Evolutionary conservation across 768 basidiomycete species (phyloP), one percentile per base, ranked within the genome.

Genomic region (Lanmaoa pseudosensibilis): DNA sequence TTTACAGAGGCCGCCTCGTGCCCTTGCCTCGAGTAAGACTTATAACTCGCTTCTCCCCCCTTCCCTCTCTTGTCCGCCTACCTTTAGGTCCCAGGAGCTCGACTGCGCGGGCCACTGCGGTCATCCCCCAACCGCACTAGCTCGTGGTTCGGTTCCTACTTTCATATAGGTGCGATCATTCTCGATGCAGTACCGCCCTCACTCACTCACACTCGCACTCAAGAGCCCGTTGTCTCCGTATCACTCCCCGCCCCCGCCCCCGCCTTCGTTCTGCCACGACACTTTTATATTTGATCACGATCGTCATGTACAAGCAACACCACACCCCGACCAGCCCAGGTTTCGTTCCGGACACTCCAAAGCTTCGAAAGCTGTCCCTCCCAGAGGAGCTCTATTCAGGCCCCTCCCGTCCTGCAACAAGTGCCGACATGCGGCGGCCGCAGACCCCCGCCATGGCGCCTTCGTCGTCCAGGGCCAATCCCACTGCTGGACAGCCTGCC

Each of bases 91-190:
- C 46, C 47, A 44, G 56, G 57, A 56, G 58, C 56, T 64, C 30
- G 56, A 69, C 62, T 68, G 64, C 62, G 57, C 62, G 58, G 65
- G 60, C 59, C 52, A 58, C 61, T 60, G 69, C 67, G 63, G 69
- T 58, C 65, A 21, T 51, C 37, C 58, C 46, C 39, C 56, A 38
- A 46, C 66, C 59, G 40, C 59, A 50, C 41, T 18, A 41, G 57
- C 47, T 62, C 54, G 57, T 55, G 64, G 54, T 55, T 55, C 47
- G 50, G 54, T 44, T 56, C 56, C 58, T 30, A 30, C 46, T 23
- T 34, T 48, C 55, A 50, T 47, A 58, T 47, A 63, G 64, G 60
- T 55, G n/a, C 56, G 55, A 19, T 61, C 50, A 4, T 7, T 33
- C 46, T 50, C 25, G 9, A 30, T 25, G 13, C 16, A 37, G 18